Evolutionary conservation across 768 basidiomycete genomes (phyloP).

Genomic region (Psilocybe sp.): DNA sequence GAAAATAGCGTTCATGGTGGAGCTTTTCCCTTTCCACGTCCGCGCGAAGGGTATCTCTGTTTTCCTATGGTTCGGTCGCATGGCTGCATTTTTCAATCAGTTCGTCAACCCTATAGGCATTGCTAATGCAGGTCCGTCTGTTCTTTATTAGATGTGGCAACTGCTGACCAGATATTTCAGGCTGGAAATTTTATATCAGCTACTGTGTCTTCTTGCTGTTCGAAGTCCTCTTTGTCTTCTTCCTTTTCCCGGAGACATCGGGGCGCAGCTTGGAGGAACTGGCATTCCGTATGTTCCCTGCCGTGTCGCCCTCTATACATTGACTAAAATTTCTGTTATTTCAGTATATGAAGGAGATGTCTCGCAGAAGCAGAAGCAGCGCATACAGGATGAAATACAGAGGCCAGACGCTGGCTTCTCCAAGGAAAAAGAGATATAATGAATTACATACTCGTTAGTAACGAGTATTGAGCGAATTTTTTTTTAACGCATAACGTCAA

Average conservation of each 20-base stretch:
- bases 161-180: slow-evolving; percentile 5
- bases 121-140: slow-evolving; percentile 37
- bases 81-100: slow-evolving; percentile 61
- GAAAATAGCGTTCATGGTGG: slow-evolving; percentile 55
- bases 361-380: slow-evolving; percentile 36
- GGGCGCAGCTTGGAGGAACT: slow-evolving; percentile 55
- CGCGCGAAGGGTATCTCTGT: slow-evolving; percentile 61
- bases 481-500: background rate
- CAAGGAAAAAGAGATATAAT: slow-evolving; percentile 7
- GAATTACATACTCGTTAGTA: too few relatives aligned
- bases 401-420: slow-evolving; percentile 18
- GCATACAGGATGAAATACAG: slow-evolving; percentile 37
- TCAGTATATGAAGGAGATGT: slow-evolving; percentile 45
- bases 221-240: slow-evolving; percentile 54
- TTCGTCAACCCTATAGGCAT: slow-evolving; percentile 66
- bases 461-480: background rate
- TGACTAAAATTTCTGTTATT: background rate
- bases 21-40: slow-evolving; percentile 62
- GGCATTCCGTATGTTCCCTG: slow-evolving; percentile 45
- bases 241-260: slow-evolving; percentile 62
- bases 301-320: background rate
- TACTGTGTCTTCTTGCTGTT: slow-evolving; percentile 52
- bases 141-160: background rate
- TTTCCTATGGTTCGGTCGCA: slow-evolving; percentile 56
- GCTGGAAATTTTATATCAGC: slow-evolving; percentile 59